Evolutionary conservation across 305 asterid genomes (phyloP).

Genomic region (Plantago coronopus): DNA sequence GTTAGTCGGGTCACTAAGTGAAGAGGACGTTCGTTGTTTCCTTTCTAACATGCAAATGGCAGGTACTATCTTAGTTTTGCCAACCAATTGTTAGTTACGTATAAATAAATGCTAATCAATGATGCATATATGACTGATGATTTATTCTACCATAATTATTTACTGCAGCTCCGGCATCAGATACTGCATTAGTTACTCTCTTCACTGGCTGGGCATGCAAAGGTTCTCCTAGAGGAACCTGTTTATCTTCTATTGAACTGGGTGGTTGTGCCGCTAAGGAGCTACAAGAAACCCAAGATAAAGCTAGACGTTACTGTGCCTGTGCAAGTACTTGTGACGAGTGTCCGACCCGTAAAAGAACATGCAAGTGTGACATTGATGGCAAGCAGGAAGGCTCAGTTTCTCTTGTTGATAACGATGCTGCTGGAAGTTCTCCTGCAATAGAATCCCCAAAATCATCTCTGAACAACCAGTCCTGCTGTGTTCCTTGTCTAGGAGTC

Average conservation of each 20-base stretch:
- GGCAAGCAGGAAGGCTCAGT: conserved; percentile 35
- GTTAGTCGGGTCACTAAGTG: conserved; percentile 81
- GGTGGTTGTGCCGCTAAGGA: conserved; percentile 61
- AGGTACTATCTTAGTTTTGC: conserved; percentile 41
- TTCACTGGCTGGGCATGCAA: conserved; percentile 99
- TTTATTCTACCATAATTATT: conserved; percentile 26
- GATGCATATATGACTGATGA: conserved; percentile 23
- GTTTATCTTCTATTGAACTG: conserved; percentile 58
- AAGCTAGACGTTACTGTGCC: conserved; percentile 42
- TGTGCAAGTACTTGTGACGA: conserved; percentile 37
- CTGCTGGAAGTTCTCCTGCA: conserved; percentile 34
- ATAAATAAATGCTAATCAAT: conserved; percentile 17
- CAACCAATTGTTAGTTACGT: conserved; percentile 9
- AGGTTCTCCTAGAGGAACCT: conserved; percentile 61
- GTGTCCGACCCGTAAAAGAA: conserved; percentile 29
- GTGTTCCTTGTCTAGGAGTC: conserved; percentile 96
- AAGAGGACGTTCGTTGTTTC: conserved; percentile 76
- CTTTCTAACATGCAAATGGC: conserved; percentile 89
- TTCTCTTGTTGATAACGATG: conserved; percentile 34
- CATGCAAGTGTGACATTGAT: conserved; percentile 34
- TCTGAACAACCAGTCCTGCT: conserved; percentile 60
- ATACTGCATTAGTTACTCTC: conserved; percentile 80
- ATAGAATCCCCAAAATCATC: conserved; percentile 42
- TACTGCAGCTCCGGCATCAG: conserved; percentile 84
- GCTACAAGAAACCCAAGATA: conserved; percentile 36